These are phyloP conservation scores for Flammula alnicola DNA, from an alignment of 1,284 basidiomycete species.

Conservation along the genomic window DNA sequence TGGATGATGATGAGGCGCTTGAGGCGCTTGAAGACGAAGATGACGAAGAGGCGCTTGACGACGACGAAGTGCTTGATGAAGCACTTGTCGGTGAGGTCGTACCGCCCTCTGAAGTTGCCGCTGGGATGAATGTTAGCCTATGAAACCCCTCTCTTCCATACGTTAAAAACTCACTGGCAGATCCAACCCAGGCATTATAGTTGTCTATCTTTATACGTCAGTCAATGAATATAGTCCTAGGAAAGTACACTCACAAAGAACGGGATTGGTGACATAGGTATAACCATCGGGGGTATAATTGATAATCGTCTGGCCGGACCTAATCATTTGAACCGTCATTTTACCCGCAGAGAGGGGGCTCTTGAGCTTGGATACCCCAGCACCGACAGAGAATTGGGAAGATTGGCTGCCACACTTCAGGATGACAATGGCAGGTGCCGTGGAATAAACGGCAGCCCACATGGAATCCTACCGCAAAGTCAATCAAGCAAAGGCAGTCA, in stretches of 20 bases:
- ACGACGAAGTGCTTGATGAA: background rate
- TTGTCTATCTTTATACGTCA: conserved; percentile 35
- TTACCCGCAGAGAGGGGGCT: conserved; percentile 41
- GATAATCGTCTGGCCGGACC: conserved; percentile 37
- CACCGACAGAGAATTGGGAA: conserved; percentile 37
- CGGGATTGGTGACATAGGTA: conserved; percentile 36
- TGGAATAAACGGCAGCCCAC: conserved; percentile 59
- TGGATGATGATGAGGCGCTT: too few relatives aligned
- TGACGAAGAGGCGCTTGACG: background rate
- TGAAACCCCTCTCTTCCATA: background rate
- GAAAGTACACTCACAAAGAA: conserved; percentile 34
- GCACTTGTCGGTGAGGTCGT: background rate
- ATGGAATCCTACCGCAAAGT: conserved; percentile 39
- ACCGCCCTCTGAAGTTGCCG: conserved; percentile 11
- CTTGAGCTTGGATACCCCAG: conserved; percentile 44
- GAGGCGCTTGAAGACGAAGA: too few relatives aligned
- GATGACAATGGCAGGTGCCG: conserved; percentile 47
- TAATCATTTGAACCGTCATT: conserved; percentile 43
- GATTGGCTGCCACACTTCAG: conserved; percentile 42
- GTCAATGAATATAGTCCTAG: background rate
- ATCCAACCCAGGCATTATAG: conserved; percentile 46
- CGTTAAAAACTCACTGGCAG: conserved; percentile 36
- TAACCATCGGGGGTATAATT: conserved; percentile 39
- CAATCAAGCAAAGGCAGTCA: background rate
- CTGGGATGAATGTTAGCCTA: background rate